Conservation (phyloP, 2,329 filamentous ascomycete species). For the Xylaria sp. region DNA sequence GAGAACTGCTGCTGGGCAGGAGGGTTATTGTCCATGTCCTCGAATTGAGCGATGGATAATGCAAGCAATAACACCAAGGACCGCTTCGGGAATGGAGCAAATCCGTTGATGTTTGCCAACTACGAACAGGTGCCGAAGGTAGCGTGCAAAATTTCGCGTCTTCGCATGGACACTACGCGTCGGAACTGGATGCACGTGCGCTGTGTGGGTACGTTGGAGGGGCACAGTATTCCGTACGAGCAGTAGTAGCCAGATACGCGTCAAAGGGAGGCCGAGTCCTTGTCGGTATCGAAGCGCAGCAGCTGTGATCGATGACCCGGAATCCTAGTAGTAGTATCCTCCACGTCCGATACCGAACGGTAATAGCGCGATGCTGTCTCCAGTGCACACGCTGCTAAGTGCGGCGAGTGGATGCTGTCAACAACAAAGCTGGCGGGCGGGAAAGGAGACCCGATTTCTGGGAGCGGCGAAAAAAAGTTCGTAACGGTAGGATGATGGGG, state of each 20-base stretch:
- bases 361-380: slow-evolving; percentile 25
- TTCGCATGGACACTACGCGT: slow-evolving; percentile 13
- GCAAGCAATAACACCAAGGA: slow-evolving; percentile 23
- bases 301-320: slow-evolving; percentile 20
- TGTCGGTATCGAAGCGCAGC: slow-evolving; percentile 19
- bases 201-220: slow-evolving; percentile 15
- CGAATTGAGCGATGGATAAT: slow-evolving; percentile 25
- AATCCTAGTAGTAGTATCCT: slow-evolving; percentile 27
- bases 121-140: slow-evolving; percentile 2
- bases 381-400: slow-evolving; percentile 23
- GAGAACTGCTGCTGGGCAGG: slow-evolving; percentile 40
- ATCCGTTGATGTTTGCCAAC: slow-evolving; percentile 20
- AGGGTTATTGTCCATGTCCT: slow-evolving; percentile 49
- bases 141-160: slow-evolving; percentile 3
- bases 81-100: slow-evolving; percentile 23
- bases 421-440: slow-evolving; percentile 20
- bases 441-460: slow-evolving; percentile 21
- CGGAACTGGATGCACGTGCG: slow-evolving; percentile 10
- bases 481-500: slow-evolving; percentile 27
- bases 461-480: slow-evolving; percentile 19
- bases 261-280: slow-evolving; percentile 1
- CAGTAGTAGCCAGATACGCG: slow-evolving; percentile 16
- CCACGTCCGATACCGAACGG: slow-evolving; percentile 31
- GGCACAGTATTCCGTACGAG: slow-evolving; percentile 6
- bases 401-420: slow-evolving; percentile 20